Base-by-base conservation (phyloP, 1,284 basidiomycete species). In the Ceratobasidium theobromae region DNA sequence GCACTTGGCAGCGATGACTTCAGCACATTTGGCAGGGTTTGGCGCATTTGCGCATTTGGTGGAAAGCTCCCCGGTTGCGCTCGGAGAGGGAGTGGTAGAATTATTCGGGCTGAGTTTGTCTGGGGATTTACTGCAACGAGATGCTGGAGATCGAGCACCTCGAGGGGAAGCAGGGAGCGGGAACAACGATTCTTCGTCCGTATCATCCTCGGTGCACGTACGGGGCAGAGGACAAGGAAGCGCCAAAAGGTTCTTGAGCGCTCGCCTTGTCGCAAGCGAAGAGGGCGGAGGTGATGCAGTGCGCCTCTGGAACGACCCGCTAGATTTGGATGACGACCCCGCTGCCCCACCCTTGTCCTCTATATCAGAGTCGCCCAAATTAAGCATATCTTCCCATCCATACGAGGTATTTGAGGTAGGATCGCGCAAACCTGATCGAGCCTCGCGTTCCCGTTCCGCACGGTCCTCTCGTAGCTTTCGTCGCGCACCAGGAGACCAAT, bases 331-430 rank as follows among this genome's bases (percentile, higher is more conserved):
- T 18, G 58, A 62, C 16, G 58, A 52, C 18, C 43, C 43, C 9
- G 43, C 18, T 11, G 6, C 12, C 11, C 32, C 25, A 14, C 35
- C 28, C 16, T 38, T 32, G 8, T 41, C 35, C 1, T 40, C 46
- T 18, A 25, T 30, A 25, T 51, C 48, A 18, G 18, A 51, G 4
- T n/a, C 58, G 18, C 48, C 55, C 8, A 62, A 46, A 16, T 45
- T 48, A 38, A 62, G 33, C 58, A 62, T 62, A 30, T 62, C 58
- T 18, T 62, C 58, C 58, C 58, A 62, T 23, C 58, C 58, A 28
- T 45, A 62, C 14, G 46, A 35, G 27, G 25, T 62, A 33, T 62
- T 62, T 23, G n/a, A 28, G 30, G 18, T 11, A 1, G 58, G 16
- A 32, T 62, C 58, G 27, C 58, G 58, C 30, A 62, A 25, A 46